Conservation (phyloP, 768 basidiomycete genomes). For the Rhodosporidiobolus sp. region DNA sequence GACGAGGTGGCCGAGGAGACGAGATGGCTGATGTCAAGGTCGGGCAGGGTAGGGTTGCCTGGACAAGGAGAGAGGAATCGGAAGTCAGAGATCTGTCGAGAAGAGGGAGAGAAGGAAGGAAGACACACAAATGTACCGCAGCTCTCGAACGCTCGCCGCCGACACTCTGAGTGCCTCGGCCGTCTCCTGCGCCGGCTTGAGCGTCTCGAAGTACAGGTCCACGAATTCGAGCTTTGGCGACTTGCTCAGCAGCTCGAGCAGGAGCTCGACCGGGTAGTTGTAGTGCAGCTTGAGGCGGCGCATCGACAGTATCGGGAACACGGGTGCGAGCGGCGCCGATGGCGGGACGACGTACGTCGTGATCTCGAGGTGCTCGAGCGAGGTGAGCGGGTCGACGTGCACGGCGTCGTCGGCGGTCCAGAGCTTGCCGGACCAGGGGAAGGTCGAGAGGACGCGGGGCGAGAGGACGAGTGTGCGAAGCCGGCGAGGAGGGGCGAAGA, state of each 20-base stretch:
- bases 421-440: background rate
- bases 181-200: background rate
- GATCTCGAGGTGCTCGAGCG: slow-evolving; percentile 10
- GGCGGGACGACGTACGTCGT: background rate
- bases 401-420: background rate
- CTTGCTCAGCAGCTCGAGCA: background rate
- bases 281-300: background rate
- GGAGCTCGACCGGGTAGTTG: background rate
- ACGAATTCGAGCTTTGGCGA: background rate
- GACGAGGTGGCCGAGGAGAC: background rate
- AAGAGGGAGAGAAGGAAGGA: too few relatives aligned
- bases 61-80: background rate
- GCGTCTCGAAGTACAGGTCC: background rate
- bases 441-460: background rate
- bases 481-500: background rate
- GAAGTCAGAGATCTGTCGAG: too few relatives aligned
- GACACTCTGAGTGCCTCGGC: background rate
- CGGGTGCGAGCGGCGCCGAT: background rate
- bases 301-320: background rate
- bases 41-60: slow-evolving; percentile 3
- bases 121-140: slow-evolving; percentile 5
- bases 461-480: background rate
- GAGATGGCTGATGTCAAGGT: background rate
- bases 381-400: background rate
- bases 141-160: background rate